Evolutionary conservation across 2,329 filamentous ascomycete species (phyloP), one percentile per base, ranked within the genome.

Genomic region (Biscogniauxia mediterranea): DNA sequence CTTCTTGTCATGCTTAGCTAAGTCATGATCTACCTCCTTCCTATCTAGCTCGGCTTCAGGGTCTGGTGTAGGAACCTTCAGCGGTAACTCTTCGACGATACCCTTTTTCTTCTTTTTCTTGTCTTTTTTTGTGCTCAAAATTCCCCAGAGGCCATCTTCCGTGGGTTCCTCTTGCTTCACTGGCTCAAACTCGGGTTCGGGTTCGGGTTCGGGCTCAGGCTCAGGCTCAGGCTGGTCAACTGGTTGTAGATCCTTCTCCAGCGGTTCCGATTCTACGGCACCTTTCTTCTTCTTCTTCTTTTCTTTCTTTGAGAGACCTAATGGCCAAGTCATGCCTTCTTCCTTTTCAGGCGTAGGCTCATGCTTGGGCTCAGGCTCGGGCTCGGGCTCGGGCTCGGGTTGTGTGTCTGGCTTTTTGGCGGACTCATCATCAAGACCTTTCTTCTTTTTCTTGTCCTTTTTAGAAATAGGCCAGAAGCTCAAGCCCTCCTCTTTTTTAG

Each of bases 221-320:
- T 61, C 65, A 21, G 54, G 62, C 32, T 49, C 50, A 19, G 65
- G 66, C 23, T 66, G 11, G 38, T 9, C 38, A 15, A 46, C 68
- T n/a, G 58, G 60, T 9, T 60, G 52, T 3, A 56, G 58, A 15
- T 61, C 57, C 19, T 63, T 57, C 28, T 56, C 59, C 5, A 62
- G 58, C 20, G 38, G 53, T 6, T 71, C 68, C 4, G 64, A 49
- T 28, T 69, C 69, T n/a, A 57, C 52, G 15, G 52, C 63, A 17
- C 51, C 65, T 58, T 73, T 71, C 57, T 73, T 72, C 55, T 68
- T 71, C 57, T 72, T 72, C 38, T 76, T 73, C 63, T 71, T 77
- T 9, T 71, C 66, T 61, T 70, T 75, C 64, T 69, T 66, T 38
- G 68, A 66, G 15, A 60, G 60, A 11, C 56, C 51, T 26, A 64